These are phyloP conservation scores for Neohortaea acidophila DNA, from an alignment of 495 filamentous ascomycete genomes.

Conservation along the genomic window DNA sequence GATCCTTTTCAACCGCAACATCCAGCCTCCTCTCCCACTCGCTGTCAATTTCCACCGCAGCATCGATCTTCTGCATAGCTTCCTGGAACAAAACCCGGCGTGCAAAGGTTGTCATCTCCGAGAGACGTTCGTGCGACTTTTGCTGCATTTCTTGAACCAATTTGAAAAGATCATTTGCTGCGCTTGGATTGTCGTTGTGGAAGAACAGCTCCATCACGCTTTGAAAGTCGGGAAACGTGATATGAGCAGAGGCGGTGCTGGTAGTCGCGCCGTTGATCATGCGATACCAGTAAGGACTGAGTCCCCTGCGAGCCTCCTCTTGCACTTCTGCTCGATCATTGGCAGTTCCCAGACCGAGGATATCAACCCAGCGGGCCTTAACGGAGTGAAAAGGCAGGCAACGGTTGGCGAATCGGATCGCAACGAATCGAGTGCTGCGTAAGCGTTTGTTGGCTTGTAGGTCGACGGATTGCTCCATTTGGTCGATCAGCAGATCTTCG, in stretches of 20 bases:
- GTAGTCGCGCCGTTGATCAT: slow-evolving; percentile 39
- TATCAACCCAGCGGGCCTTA: slow-evolving; percentile 70
- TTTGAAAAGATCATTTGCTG: too few relatives aligned
- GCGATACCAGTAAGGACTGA: slow-evolving; percentile 66
- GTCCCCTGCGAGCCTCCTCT: slow-evolving; percentile 80
- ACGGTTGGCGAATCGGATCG: slow-evolving; percentile 81
- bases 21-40: slow-evolving; percentile 79
- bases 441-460: slow-evolving; percentile 18
- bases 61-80: slow-evolving; percentile 40
- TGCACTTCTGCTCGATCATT: slow-evolving; percentile 62
- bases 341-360: slow-evolving; percentile 55
- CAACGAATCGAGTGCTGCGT: slow-evolving; percentile 58
- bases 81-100: slow-evolving; percentile 59
- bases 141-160: background rate
- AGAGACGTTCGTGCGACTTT: background rate
- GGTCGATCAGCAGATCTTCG: slow-evolving; percentile 27
- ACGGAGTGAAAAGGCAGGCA: slow-evolving; percentile 68
- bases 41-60: slow-evolving; percentile 43
- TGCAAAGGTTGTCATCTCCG: slow-evolving; percentile 11
- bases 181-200: slow-evolving; percentile 4
- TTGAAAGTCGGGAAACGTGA: slow-evolving; percentile 28
- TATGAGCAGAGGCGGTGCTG: slow-evolving; percentile 23
- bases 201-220: slow-evolving; percentile 14
- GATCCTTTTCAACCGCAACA: slow-evolving; percentile 48
- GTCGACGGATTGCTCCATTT: slow-evolving; percentile 21